phyloP scores from a whole-genome alignment of 495 filamentous ascomycete species.

The Jackrogersella minutella region DNA sequence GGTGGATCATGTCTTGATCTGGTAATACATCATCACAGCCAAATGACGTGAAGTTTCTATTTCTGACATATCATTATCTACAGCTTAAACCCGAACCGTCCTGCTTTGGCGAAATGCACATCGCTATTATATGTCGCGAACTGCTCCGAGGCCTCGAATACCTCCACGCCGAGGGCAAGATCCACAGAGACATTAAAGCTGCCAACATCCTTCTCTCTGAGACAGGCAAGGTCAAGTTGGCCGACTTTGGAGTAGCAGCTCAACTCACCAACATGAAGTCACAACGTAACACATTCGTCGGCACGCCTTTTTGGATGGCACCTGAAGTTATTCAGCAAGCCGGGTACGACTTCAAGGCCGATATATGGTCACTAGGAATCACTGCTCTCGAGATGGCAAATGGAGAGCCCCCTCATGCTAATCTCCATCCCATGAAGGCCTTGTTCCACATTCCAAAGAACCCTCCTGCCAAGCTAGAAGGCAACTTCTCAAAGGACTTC shows the following conservation, averaged over 20 bases:
- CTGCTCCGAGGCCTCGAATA: conserved; percentile 91
- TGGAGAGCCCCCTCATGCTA: conserved; percentile 91
- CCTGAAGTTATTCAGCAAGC: conserved; percentile 97
- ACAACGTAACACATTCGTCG: conserved; percentile 97
- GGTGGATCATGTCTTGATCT: conserved; percentile 93
- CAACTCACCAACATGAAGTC: conserved; percentile 98
- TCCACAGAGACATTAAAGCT: conserved; percentile 97
- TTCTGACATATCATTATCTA: conserved; percentile 40
- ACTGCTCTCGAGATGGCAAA: conserved; percentile 93
- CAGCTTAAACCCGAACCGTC: conserved; percentile 96
- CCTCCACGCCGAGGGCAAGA: conserved; percentile 92
- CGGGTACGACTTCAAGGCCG: conserved; percentile 96
- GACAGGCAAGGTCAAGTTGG: conserved; percentile 92
- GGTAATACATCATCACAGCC: conserved; percentile 56
- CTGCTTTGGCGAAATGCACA: conserved; percentile 85
- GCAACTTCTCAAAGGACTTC: conserved; percentile 87
- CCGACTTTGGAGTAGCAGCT: conserved; percentile 97
- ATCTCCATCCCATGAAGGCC: conserved; percentile 97
- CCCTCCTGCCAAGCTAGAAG: conserved; percentile 83
- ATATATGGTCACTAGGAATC: conserved; percentile 97
- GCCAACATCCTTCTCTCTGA: conserved; percentile 90
- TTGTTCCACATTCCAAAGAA: conserved; percentile 97
- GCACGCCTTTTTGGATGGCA: conserved; percentile 99
- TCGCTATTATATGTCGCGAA: conserved; percentile 93
- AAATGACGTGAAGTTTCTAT: neutral